phyloP scores from a whole-genome alignment of 2,329 filamentous ascomycete species.

The Simplicillium aogashimaense region DNA sequence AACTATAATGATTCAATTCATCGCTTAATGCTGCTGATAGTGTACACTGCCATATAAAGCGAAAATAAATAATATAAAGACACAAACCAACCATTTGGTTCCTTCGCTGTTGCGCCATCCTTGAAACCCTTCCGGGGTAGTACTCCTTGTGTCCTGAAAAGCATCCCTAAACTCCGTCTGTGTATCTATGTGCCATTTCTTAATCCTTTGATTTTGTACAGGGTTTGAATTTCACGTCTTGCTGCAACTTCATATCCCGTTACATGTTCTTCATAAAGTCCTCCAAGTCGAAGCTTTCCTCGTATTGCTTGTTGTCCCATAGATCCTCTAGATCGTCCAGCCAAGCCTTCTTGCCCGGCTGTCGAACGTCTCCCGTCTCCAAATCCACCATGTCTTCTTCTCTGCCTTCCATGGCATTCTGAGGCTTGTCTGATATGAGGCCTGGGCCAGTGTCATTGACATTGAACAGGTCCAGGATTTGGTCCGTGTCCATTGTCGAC shows the following conservation, averaged over 20 bases:
- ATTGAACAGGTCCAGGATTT: conserved; percentile 94
- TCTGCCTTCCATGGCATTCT: conserved; percentile 47
- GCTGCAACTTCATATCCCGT: conserved; percentile 10
- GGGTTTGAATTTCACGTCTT: neutral
- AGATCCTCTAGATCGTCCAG: conserved; percentile 90
- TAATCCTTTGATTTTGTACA: neutral
- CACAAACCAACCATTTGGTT: too few species aligned
- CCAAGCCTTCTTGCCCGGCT: conserved; percentile 94
- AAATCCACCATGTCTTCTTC: conserved; percentile 88
- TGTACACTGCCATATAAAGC: too few species aligned
- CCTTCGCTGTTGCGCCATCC: too few species aligned
- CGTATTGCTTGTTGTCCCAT: conserved; percentile 96
- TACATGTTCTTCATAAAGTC: conserved; percentile 95
- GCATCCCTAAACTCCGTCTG: too few species aligned
- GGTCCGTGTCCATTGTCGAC: conserved; percentile 93
- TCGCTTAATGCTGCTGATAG: too few species aligned
- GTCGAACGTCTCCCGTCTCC: conserved; percentile 85
- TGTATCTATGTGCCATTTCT: too few species aligned
- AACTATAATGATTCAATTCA: too few species aligned
- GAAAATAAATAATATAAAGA: too few species aligned
- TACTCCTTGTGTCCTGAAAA: too few species aligned
- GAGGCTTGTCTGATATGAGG: conserved; percentile 51
- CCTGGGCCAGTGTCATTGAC: conserved; percentile 68
- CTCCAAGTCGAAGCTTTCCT: conserved; percentile 94
- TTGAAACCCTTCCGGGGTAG: too few species aligned